Conservation (phyloP, 129 eudicot genomes). For the Saussurea involucrata region DNA sequence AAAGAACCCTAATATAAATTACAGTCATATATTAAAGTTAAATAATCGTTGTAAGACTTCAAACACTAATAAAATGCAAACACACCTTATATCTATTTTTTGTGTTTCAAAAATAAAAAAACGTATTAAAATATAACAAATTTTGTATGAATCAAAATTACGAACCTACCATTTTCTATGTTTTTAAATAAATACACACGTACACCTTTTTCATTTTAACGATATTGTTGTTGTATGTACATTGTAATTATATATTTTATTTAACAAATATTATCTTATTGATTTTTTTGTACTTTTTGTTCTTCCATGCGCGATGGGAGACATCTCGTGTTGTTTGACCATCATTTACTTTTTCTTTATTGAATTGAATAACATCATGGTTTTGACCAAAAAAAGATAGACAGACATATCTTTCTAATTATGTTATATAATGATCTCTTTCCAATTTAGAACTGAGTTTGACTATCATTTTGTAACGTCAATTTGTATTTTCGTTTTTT, state of each 20-base stretch:
- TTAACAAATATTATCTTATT: background rate
- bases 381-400: constrained; percentile 33
- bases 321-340: constrained; percentile 7
- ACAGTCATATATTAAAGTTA: no score
- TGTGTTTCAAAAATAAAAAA: no score
- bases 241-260: background rate
- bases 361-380: constrained; percentile 22
- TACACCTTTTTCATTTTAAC: background rate
- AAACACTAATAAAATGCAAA: no score
- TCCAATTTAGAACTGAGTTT: background rate
- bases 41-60: no score
- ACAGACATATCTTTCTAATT: constrained; percentile 8
- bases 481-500: background rate
- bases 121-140: background rate
- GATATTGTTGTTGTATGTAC: background rate
- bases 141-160: background rate
- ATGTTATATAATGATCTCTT: no score
- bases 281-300: background rate
- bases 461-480: background rate
- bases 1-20: no score
- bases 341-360: constrained; percentile 15
- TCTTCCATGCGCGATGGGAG: background rate
- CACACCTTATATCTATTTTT: no score
- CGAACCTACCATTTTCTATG: background rate
- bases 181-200: background rate